phyloP scores from a whole-genome alignment of 148 eudicot species.

The Vaccinium myrtillus region DNA sequence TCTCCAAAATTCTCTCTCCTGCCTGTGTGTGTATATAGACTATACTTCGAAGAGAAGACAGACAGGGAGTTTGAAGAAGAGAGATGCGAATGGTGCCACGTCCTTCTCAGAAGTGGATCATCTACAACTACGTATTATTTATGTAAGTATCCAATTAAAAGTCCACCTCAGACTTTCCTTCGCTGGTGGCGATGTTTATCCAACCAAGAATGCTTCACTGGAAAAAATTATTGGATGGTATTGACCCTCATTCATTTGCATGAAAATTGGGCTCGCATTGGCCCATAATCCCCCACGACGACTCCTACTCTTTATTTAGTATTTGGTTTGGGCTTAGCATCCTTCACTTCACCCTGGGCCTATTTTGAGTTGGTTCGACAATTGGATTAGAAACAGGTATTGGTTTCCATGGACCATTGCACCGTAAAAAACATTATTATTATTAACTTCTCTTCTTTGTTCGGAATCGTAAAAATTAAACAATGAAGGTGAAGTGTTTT shows the following conservation, averaged over 20 bases:
- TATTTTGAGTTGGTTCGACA: too few species aligned
- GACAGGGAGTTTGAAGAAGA: neutral
- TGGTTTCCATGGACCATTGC: neutral
- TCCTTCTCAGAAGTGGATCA: conserved; percentile 36
- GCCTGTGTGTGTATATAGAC: neutral
- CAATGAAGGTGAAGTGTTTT: too few species aligned
- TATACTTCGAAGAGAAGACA: neutral
- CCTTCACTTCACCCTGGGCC: neutral
- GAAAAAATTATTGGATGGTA: too few species aligned
- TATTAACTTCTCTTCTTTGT: neutral
- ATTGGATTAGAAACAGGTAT: neutral
- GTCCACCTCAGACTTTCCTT: conserved; percentile 8
- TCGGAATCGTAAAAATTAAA: too few species aligned
- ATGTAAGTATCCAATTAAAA: neutral
- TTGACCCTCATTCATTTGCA: neutral
- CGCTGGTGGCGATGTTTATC: too few species aligned
- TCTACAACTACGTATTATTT: neutral
- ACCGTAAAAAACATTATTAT: too few species aligned
- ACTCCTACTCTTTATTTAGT: too few species aligned
- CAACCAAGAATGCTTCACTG: too few species aligned
- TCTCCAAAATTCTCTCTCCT: neutral
- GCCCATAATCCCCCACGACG: too few species aligned
- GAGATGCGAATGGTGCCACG: conserved; percentile 60
- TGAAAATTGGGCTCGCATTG: neutral
- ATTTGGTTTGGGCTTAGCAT: neutral